These are phyloP conservation scores for Conidiobolus incongruus DNA, from an alignment of 371 early-diverging fungal genomes.

Conservation along the genomic window DNA sequence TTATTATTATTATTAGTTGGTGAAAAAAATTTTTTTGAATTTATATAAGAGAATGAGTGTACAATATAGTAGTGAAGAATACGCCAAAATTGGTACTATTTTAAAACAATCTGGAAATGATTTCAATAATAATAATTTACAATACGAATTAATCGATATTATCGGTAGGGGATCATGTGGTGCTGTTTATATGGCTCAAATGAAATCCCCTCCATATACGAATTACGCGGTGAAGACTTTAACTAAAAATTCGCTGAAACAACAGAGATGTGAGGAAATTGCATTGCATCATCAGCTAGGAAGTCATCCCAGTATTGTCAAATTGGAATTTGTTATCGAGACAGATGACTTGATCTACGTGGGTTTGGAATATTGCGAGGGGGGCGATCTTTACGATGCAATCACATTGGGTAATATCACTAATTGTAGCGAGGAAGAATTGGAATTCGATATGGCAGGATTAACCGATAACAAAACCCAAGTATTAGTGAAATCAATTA, in stretches of 20 bases:
- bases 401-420: slow-evolving; percentile 11
- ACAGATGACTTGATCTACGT: slow-evolving; percentile 18
- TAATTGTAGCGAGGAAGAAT: slow-evolving; percentile 1
- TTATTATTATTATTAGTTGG: no score
- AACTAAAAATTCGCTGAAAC: slow-evolving; percentile 2
- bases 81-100: not conserved
- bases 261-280: slow-evolving; percentile 1
- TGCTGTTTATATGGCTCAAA: slow-evolving; percentile 2
- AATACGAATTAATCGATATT: slow-evolving; percentile 4
- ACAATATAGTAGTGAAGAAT: slow-evolving; percentile 3
- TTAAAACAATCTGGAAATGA: not conserved
- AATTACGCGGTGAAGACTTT: slow-evolving; percentile 1
- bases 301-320: slow-evolving; percentile 39
- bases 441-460: not conserved
- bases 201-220: not conserved
- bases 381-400: slow-evolving; percentile 26
- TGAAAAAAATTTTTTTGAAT: no score
- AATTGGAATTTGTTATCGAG: slow-evolving; percentile 23
- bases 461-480: not conserved
- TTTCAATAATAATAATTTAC: no score
- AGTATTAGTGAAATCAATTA: no score
- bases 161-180: slow-evolving; percentile 3
- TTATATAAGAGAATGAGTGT: slow-evolving; percentile 1
- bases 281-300: not conserved
- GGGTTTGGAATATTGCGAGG: slow-evolving; percentile 27